Conservation (phyloP, 768 basidiomycete genomes). For the Tylopilus felleus region DNA sequence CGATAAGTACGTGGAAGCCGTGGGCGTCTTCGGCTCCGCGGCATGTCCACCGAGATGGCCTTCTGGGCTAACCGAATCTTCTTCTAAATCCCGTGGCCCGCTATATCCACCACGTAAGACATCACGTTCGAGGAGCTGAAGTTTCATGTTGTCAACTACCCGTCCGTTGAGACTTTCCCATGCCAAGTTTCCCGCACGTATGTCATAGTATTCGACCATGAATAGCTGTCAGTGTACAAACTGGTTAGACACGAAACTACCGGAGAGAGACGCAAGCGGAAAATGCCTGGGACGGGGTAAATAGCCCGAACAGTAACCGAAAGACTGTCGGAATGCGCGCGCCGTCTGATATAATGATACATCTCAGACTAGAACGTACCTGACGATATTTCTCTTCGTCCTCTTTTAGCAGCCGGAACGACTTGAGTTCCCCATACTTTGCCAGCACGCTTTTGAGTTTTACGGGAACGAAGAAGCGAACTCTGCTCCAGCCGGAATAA, state of each 20-base stretch:
- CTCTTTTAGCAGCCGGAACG: constrained; percentile 26
- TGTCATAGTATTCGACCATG: constrained; percentile 66
- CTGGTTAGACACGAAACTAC: constrained; percentile 14
- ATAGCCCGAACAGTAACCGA: constrained; percentile 6
- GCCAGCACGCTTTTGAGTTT: constrained; percentile 29
- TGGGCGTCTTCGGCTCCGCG: constrained; percentile 39
- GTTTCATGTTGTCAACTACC: constrained; percentile 48
- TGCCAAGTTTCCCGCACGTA: constrained; percentile 54
- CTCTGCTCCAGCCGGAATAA: constrained; percentile 24
- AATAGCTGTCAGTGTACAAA: constrained; percentile 37
- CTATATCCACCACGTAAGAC: constrained; percentile 18
- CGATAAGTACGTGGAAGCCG: constrained; percentile 33
- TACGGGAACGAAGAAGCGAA: constrained; percentile 24
- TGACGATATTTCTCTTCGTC: constrained; percentile 24
- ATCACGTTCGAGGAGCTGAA: constrained; percentile 42
- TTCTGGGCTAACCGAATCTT: constrained; percentile 26
- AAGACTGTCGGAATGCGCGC: constrained; percentile 2
- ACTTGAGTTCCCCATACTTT: constrained; percentile 33
- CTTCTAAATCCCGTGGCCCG: constrained; percentile 25
- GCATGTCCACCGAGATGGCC: constrained; percentile 31
- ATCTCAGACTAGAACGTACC: constrained; percentile 20
- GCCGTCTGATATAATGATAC: neutral
- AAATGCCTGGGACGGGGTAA: neutral
- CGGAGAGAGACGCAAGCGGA: neutral
- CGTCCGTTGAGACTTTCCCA: constrained; percentile 47